Base-by-base conservation (phyloP, 148 eudicot species). In the Mesembryanthemum crystallinum region DNA sequence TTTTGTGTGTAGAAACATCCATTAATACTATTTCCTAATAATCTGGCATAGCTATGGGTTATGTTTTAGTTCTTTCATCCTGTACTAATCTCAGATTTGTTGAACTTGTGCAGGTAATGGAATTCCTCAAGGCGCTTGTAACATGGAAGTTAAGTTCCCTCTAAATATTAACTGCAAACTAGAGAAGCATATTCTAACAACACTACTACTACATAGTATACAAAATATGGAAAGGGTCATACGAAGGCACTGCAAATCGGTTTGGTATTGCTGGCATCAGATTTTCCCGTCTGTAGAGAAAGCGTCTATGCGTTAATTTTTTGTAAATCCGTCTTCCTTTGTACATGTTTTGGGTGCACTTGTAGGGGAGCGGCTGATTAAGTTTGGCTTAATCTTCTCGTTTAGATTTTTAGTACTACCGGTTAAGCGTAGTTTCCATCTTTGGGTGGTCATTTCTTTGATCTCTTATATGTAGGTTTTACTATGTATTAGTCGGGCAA, bases 101-200 rank as follows among this genome's bases (percentile, higher is more conserved):
- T 23, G 52, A 43, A 6, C 77, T 55, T 30, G 52, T 76, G 83
- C 86, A 93, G 98, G 98, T 93, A 8, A 87, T 91, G 98, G 88
- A 89, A 79, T 89, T 93, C 73, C 91, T 93, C 71, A 87, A 87
- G 83, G 77, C 80, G 43, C 83, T 93, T 75, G 94, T 83, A n/a
- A 52, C 28, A 13, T 89, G 92, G 98, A 89, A 86, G 72, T 64
- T 82, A 65, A 83, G 80, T 67, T 69, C 29, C 52, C 60, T 29
- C 69, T 74, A 69, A 24, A 64, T 49, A 51, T 27, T 67, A 75
- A 78, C 72, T 23, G 35, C 25, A 27, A 74, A 61, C 35, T 47
- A 75, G 69, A 83, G 72, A 63, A 64, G 24, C 15, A 57, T 57
- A 64, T 28, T 76, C 79, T 80, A 78, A 75, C 79, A 64, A 71